Conservation (phyloP, 768 basidiomycete species). For the Mycena sanguinolenta region DNA sequence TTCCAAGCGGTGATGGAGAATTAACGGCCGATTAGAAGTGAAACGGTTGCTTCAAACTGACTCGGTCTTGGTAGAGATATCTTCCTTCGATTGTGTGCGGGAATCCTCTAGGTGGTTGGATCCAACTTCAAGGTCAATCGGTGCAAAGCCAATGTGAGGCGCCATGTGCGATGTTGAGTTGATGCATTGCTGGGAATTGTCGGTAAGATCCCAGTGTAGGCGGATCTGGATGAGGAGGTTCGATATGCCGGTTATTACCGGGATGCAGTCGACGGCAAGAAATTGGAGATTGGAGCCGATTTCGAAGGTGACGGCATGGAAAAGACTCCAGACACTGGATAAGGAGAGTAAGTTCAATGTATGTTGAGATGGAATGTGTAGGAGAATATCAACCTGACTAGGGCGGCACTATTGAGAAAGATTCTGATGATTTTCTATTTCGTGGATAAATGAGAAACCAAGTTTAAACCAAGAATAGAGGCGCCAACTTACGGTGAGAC, state of each 20-base stretch:
- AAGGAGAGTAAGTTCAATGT: not conserved
- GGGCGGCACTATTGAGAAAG: not conserved
- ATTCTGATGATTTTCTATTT: not conserved
- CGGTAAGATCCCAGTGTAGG: not conserved
- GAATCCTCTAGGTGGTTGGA: no score
- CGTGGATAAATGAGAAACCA: not conserved
- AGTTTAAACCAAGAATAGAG: no score
- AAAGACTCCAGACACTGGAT: not conserved
- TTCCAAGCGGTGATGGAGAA: no score
- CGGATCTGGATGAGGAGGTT: not conserved
- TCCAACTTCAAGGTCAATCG: no score
- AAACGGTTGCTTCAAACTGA: no score
- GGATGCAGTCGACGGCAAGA: not conserved
- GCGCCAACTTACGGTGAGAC: not conserved
- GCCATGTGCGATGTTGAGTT: no score
- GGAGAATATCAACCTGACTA: not conserved
- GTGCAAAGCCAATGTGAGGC: no score
- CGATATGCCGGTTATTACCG: not conserved
- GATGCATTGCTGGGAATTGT: no score
- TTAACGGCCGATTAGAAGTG: no score
- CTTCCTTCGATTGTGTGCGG: no score
- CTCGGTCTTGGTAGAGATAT: no score
- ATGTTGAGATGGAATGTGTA: not conserved
- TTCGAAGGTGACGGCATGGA: not conserved
- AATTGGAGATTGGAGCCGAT: slow-evolving; percentile 1